These are phyloP conservation scores for Claviceps sp. DNA, from an alignment of 2,329 filamentous ascomycete genomes.

Conservation along the genomic window DNA sequence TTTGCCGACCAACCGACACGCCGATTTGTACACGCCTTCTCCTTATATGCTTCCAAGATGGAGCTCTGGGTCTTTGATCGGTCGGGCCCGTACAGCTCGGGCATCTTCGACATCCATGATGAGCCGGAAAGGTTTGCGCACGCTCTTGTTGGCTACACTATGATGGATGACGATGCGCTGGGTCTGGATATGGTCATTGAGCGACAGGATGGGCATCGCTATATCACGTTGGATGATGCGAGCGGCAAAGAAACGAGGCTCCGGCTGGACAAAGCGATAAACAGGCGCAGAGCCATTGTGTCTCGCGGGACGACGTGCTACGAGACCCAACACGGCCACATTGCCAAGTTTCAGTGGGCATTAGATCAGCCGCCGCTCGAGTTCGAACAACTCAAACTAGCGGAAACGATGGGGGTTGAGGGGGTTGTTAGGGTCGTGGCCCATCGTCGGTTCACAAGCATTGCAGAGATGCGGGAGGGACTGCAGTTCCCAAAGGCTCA, in stretches of 20 bases:
- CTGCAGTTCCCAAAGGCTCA: slow-evolving; percentile 3
- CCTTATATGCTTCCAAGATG: slow-evolving; percentile 6
- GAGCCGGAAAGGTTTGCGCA: slow-evolving; percentile 9
- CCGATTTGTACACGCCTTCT: slow-evolving; percentile 10
- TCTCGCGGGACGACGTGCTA: slow-evolving; percentile 11
- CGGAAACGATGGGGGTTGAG: slow-evolving; percentile 6
- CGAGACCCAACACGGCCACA: neutral
- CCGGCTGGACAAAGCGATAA: slow-evolving; percentile 5
- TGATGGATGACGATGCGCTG: slow-evolving; percentile 9
- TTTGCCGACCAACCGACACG: slow-evolving; percentile 11
- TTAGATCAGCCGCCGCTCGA: slow-evolving; percentile 6
- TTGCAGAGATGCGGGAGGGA: slow-evolving; percentile 6
- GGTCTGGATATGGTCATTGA: slow-evolving; percentile 7
- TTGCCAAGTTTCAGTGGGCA: slow-evolving; percentile 11
- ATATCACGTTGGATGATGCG: slow-evolving; percentile 2
- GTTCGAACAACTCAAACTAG: slow-evolving; percentile 7
- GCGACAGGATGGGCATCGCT: neutral
- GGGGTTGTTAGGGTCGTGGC: slow-evolving; percentile 9
- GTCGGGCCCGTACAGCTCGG: slow-evolving; percentile 10
- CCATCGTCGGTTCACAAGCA: slow-evolving; percentile 7
- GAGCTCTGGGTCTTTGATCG: slow-evolving; percentile 14
- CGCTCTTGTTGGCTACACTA: slow-evolving; percentile 10
- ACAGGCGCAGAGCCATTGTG: slow-evolving; percentile 7
- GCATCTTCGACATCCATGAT: slow-evolving; percentile 7
- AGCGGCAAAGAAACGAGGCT: slow-evolving; percentile 1